Evolutionary conservation across 1,284 basidiomycete species (phyloP).

Genomic region (Serendipita sp.): DNA sequence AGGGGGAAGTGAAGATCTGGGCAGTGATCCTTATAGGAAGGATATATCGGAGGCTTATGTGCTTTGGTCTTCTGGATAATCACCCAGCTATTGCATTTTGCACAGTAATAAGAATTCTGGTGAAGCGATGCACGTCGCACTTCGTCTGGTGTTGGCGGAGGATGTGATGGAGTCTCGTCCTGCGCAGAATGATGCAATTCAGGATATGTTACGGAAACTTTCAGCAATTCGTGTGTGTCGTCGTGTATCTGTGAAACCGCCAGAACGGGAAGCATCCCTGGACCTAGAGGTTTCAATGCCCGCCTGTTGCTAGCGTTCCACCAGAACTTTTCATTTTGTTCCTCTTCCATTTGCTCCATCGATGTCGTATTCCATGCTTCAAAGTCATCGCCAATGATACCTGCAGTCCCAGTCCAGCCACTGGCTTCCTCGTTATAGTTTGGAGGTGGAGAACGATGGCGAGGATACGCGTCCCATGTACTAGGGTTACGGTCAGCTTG

Average conservation of each 20-base stretch:
- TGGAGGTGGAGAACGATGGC: constrained; percentile 6
- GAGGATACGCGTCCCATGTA: background rate
- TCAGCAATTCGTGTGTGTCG: constrained; percentile 52
- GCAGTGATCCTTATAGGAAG: constrained; percentile 29
- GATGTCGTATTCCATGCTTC: background rate
- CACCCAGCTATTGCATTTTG: constrained; percentile 65
- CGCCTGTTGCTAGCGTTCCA: background rate
- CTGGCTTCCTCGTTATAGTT: background rate
- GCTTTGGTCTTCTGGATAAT: constrained; percentile 47
- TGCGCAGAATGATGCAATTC: constrained; percentile 18
- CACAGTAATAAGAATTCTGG: constrained; percentile 65
- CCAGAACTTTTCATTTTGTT: background rate
- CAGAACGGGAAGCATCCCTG: constrained; percentile 50
- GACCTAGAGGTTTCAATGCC: constrained; percentile 24
- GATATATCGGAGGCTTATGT: constrained; percentile 45
- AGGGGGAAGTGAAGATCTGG: constrained; percentile 20
- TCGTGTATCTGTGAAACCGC: constrained; percentile 52
- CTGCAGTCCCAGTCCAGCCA: background rate
- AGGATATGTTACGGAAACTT: constrained; percentile 34
- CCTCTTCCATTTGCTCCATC: background rate
- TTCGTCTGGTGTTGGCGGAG: constrained; percentile 41
- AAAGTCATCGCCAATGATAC: background rate
- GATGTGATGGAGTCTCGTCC: constrained; percentile 12
- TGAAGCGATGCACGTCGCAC: constrained; percentile 55
- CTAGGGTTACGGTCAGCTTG: background rate